Base-by-base conservation (phyloP, 345 rosid species). In the Toxicodendron radicans region DNA sequence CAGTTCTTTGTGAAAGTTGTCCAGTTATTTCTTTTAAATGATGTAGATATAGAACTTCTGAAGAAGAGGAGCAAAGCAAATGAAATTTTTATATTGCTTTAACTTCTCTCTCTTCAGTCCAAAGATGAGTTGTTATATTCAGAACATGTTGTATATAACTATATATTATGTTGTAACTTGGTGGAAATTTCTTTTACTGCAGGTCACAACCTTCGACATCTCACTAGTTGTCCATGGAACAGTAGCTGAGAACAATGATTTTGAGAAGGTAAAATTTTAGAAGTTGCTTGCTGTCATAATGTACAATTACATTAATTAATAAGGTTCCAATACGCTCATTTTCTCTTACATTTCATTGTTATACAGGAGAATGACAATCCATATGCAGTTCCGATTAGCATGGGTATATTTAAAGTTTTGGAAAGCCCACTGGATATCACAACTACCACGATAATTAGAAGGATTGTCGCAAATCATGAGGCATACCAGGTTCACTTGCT, bases 391-490 rank as follows among this genome's bases (percentile, higher is more conserved):
- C 96, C 96, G n/a, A 87, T 85, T 69, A 80, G 83, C 51, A 75
- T 89, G 96, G 90, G 81, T 64, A 87, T 89, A 71, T 91, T 91
- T 66, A 78, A 80, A 78, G 83, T 91, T 58, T 67, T 91, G 74
- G 93, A 89, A 3, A 91, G 93, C 76, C 88, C 93, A 20, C 77
- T 89, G 65, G 90, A 91, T 73, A 84, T 91, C 69, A 91, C 96
- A 10, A 89, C 96, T 45, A 83, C 90, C 46, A 89, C 92, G 0
- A 89, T 91, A 79, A 91, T 89, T 48, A 80, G 80, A 82, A 81
- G 96, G 79, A 91, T 91, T 68, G 88, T 91, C 17, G 77, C 93
- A 72, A 91, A 91, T 75, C 90, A 91, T 65, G 93, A 89, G 83
- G 92, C 90, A 53, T 91, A 81, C 81, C 86, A 83, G 90, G 93